Evolutionary conservation across 768 basidiomycete species (phyloP).

Genomic region (Rhodosporidiobolus sp.): DNA sequence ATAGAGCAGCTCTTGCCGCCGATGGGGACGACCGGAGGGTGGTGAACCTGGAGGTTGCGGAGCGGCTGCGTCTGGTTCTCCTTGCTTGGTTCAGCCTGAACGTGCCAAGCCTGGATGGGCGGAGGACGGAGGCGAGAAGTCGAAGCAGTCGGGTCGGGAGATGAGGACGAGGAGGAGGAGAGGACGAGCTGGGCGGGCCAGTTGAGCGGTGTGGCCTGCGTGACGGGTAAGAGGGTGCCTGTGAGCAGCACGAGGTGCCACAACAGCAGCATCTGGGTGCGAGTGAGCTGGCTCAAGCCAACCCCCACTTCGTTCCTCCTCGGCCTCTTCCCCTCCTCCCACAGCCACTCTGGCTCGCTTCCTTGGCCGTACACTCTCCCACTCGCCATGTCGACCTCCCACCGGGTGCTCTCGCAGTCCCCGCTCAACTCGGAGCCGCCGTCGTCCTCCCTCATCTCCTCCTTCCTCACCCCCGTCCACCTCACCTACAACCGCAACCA

Average conservation of each 20-base stretch:
- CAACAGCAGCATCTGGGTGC: too few species aligned
- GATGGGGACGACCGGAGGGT: slow-evolving; percentile 5
- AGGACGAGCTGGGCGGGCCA: background rate
- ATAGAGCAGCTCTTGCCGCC: slow-evolving; percentile 2
- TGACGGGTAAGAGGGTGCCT: too few species aligned
- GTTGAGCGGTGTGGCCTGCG: too few species aligned
- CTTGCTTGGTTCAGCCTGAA: too few species aligned
- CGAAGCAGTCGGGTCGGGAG: background rate
- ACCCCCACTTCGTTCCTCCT: background rate
- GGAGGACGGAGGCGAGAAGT: background rate
- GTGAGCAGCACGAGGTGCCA: too few species aligned
- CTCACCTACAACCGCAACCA: slow-evolving; percentile 73
- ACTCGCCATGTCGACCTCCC: background rate
- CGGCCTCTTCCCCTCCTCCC: background rate
- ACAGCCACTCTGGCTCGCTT: background rate
- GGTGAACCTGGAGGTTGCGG: slow-evolving; percentile 11
- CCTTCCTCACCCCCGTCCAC: slow-evolving; percentile 61
- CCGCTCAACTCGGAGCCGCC: slow-evolving; percentile 72
- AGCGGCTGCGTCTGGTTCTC: background rate
- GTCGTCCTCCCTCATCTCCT: slow-evolving; percentile 59
- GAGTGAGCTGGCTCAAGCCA: background rate
- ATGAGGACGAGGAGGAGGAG: background rate
- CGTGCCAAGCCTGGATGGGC: background rate
- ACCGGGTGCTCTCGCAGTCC: slow-evolving; percentile 41
- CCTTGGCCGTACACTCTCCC: too few species aligned